These are phyloP conservation scores for Neoarthrinium moseri DNA, from an alignment of 2,329 filamentous ascomycete species.

Conservation along the genomic window DNA sequence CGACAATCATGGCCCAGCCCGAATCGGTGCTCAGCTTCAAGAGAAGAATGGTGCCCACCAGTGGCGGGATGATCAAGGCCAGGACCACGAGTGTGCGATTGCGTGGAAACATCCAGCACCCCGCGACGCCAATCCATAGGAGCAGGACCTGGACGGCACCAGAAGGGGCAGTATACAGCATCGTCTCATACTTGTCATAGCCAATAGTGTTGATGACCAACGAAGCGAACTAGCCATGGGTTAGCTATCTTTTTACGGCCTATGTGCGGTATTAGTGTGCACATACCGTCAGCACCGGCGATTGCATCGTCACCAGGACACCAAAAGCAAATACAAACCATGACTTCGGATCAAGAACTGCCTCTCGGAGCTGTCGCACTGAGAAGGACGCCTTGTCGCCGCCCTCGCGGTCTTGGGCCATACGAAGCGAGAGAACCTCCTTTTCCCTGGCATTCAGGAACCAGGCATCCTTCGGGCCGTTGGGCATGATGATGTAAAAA, in stretches of 20 bases:
- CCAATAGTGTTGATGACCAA: constrained; percentile 47
- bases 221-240: constrained; percentile 39
- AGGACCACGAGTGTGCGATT: constrained; percentile 38
- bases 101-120: constrained; percentile 35
- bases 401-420: constrained; percentile 30
- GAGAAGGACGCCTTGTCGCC: constrained; percentile 41
- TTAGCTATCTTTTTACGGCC: constrained; percentile 8
- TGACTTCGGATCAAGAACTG: constrained; percentile 39
- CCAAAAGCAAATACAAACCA: constrained; percentile 45
- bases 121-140: constrained; percentile 43
- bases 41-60: constrained; percentile 43
- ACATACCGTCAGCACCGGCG: constrained; percentile 39
- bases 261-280: background rate
- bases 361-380: constrained; percentile 39
- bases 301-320: constrained; percentile 44
- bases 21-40: constrained; percentile 36
- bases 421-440: constrained; percentile 34
- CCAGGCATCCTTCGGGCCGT: constrained; percentile 44
- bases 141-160: constrained; percentile 44
- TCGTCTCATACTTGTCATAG: constrained; percentile 41
- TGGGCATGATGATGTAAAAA: constrained; percentile 47
- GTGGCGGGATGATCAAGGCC: constrained; percentile 36
- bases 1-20: constrained; percentile 46
- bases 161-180: constrained; percentile 46
- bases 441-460: constrained; percentile 44